Evolutionary conservation across 179 eudicot species (phyloP), one percentile per base, ranked within the genome.

Genomic region (Beta macrorhiza): DNA sequence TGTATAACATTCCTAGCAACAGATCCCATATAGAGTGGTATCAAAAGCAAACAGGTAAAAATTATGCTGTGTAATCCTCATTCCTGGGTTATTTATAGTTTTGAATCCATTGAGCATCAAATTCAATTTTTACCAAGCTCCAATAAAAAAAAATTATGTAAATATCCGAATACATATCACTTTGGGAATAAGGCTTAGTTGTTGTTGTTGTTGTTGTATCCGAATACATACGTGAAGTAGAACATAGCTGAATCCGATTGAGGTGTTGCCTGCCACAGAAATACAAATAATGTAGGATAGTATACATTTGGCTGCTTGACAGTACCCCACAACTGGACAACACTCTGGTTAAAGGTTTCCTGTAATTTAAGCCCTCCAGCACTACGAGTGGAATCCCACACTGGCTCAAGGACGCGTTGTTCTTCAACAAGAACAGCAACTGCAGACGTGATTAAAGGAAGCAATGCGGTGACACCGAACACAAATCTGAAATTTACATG

Each of bases 221-320:
- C 29, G 44, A 68, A 47, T 83, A 82, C 97, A 71, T 93, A 97
- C 99, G 93, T 94, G 90, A 97, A 97, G 89, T 79, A 97, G 85
- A 97, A 97, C 98, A 97, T 97, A 62, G 99, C 99, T 78, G 99
- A 92, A 59, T 97, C 98, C 22, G 99, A 97, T 15, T 94, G 99
- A 20, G 99, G 99, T 59, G 99, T 97, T 72, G 99, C 97, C 84
- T 97, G 99, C 99, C 99, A 97, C 59, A 97, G 86, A 82, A 97
- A 97, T 79, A 94, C 93, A 85, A 97, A 97, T 71, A 92, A 74
- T 69, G 98, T 97, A 69, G 99, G 99, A 75, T 94, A 93, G 82
- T 94, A 89, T 22, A 97, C 92, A 77, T 90, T 94, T 63, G 97
- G 97, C 84, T 92, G 93, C 91, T 78, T 92, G 82, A 94, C 89